These are phyloP conservation scores for Citeromyces matritensis DNA, from an alignment of 805 yeast genomes.

Conservation along the genomic window DNA sequence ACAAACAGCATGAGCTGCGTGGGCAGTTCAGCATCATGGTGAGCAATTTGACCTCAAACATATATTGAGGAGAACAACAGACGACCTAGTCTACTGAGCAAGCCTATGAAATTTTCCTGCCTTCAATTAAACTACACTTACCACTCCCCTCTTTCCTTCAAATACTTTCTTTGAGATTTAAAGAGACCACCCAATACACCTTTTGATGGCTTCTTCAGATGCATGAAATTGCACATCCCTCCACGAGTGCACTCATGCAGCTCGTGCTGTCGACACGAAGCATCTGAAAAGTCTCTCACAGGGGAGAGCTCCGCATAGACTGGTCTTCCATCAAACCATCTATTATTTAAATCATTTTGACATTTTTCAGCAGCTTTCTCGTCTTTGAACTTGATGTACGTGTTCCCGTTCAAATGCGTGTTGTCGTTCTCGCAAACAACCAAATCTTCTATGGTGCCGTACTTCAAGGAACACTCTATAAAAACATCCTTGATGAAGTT, in stretches of 20 bases:
- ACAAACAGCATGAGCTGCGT: too few species aligned
- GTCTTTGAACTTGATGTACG: conserved; percentile 47
- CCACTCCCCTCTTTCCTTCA: conserved; percentile 3
- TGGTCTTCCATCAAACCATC: conserved; percentile 77
- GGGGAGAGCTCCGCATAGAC: conserved; percentile 71
- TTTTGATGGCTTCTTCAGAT: conserved; percentile 41
- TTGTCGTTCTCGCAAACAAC: conserved; percentile 75
- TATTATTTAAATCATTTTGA: conserved; percentile 43
- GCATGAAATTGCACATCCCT: conserved; percentile 79
- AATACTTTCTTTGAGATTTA: conserved; percentile 19
- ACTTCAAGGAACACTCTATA: conserved; percentile 31
- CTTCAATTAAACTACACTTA: too few species aligned
- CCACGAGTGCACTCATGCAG: conserved; percentile 58
- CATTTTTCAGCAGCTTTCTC: conserved; percentile 48
- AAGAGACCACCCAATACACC: conserved; percentile 24
- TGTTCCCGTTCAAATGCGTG: conserved; percentile 77
- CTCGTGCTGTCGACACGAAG: conserved; percentile 64
- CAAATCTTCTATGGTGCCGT: conserved; percentile 41
- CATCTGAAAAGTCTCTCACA: conserved; percentile 51
- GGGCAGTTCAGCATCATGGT: too few species aligned
- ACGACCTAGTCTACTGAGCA: too few species aligned
- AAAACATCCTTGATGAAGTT: conserved; percentile 61
- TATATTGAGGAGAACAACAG: too few species aligned
- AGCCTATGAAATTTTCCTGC: too few species aligned
- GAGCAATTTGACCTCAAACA: too few species aligned